Conservation (phyloP, 2,329 filamentous ascomycete species). For the Penicillium freii region DNA sequence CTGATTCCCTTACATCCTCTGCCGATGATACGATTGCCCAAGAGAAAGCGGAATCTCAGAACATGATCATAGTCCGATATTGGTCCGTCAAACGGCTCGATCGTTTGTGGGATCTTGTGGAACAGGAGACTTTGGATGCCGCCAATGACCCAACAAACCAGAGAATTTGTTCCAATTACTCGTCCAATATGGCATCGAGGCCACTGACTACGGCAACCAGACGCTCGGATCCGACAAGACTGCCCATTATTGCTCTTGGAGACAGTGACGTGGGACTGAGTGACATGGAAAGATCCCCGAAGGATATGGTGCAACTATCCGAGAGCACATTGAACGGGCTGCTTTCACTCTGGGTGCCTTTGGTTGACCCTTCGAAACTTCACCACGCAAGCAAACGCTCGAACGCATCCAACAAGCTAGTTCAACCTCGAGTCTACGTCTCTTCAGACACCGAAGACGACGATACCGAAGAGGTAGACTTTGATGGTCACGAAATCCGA, state of each 20-base stretch:
- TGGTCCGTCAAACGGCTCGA: slow-evolving; percentile 42
- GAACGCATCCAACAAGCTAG: not conserved
- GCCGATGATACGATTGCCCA: slow-evolving; percentile 37
- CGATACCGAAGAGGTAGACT: slow-evolving; percentile 16
- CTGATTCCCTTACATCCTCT: slow-evolving; percentile 5
- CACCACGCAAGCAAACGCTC: slow-evolving; percentile 5
- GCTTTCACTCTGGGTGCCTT: slow-evolving; percentile 24
- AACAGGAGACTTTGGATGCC: slow-evolving; percentile 34
- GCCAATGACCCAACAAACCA: slow-evolving; percentile 21
- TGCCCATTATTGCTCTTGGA: slow-evolving; percentile 33
- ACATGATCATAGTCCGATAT: slow-evolving; percentile 45
- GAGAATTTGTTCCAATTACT: slow-evolving; percentile 20
- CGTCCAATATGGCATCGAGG: slow-evolving; percentile 13
- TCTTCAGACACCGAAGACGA: slow-evolving; percentile 25
- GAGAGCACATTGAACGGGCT: slow-evolving; percentile 36
- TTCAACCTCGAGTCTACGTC: slow-evolving; percentile 17
- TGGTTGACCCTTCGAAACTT: slow-evolving; percentile 25
- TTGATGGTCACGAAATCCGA: slow-evolving; percentile 25
- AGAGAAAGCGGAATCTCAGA: slow-evolving; percentile 44
- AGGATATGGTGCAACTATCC: slow-evolving; percentile 41
- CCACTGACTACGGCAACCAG: slow-evolving; percentile 16
- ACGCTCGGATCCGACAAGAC: slow-evolving; percentile 23
- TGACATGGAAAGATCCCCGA: slow-evolving; percentile 36
- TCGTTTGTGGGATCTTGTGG: slow-evolving; percentile 37
- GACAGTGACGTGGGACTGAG: slow-evolving; percentile 35